A percentile compares a stretch with the other conserved stretches of the same genome.
These are phyloP conservation scores for Clarireedia homoeocarpa DNA, from an alignment of 2,329 filamentous ascomycete species.

Conservation along the genomic window DNA sequence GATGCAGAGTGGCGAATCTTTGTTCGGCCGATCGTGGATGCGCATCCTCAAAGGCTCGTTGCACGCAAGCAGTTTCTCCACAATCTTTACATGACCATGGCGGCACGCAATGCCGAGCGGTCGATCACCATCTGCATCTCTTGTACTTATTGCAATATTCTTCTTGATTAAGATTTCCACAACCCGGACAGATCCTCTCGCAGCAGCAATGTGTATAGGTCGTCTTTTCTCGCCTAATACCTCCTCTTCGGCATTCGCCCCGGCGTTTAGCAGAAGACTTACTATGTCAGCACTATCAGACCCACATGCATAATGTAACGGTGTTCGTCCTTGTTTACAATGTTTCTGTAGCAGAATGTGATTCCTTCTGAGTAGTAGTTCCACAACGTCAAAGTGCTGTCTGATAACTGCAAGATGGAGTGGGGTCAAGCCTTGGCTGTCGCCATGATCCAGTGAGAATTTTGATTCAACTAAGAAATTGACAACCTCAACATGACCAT, in stretches of 20 bases:
- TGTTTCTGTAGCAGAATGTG: neutral
- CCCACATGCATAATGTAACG: constrained; percentile 11
- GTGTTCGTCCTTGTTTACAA: constrained; percentile 7
- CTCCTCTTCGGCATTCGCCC: constrained; percentile 6
- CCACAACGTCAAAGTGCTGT: neutral
- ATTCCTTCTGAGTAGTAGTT: constrained; percentile 3
- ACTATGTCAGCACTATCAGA: constrained; percentile 7
- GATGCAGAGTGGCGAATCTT: constrained; percentile 9
- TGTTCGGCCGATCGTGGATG: neutral
- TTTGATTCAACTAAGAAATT: constrained; percentile 1
- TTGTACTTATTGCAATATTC: neutral
- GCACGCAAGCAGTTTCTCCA: constrained; percentile 5
- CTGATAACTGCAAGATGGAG: constrained; percentile 7
- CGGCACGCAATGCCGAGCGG: constrained; percentile 7
- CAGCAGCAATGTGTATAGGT: constrained; percentile 10
- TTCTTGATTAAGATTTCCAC: neutral
- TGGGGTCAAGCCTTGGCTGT: constrained; percentile 6
- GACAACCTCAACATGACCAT: constrained; percentile 2
- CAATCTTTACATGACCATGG: constrained; percentile 9
- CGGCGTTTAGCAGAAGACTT: constrained; percentile 6
- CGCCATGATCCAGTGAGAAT: neutral
- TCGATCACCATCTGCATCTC: neutral
- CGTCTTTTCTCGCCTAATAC: neutral
- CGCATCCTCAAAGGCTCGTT: constrained; percentile 3
- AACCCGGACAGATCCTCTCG: neutral